Percentiles rank a stretch among this genome's conserved stretches.
Evolutionary conservation across 2,329 filamentous ascomycete species (phyloP).

Genomic region (Tolypocladium album): DNA sequence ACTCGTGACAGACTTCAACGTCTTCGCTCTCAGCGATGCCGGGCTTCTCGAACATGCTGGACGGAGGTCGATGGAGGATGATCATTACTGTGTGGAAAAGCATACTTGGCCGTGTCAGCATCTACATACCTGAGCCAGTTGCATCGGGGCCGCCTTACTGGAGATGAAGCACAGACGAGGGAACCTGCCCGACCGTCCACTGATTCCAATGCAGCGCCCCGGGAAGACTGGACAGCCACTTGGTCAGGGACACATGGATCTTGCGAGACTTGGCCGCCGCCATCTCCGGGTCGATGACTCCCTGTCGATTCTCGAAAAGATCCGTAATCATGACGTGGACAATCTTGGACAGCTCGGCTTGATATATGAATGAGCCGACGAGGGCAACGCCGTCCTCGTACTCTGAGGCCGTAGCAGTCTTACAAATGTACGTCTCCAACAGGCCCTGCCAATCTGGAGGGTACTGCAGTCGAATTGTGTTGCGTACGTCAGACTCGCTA

Average conservation of each 20-base stretch:
- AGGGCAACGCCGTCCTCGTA: constrained; percentile 34
- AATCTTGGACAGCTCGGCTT: constrained; percentile 36
- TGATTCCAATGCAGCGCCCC: constrained; percentile 39
- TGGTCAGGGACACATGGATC: constrained; percentile 34
- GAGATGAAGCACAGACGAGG: constrained; percentile 34
- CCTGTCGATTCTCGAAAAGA: constrained; percentile 35
- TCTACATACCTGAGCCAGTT: not conserved
- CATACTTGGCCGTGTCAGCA: constrained; percentile 21
- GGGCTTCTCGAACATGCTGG: constrained; percentile 27
- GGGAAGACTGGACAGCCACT: constrained; percentile 34
- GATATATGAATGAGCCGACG: constrained; percentile 34
- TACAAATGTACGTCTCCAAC: constrained; percentile 35
- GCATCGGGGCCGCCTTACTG: constrained; percentile 19
- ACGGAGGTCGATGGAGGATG: constrained; percentile 37
- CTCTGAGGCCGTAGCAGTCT: constrained; percentile 29
- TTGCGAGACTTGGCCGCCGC: constrained; percentile 30
- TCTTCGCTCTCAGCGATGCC: constrained; percentile 30
- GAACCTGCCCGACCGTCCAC: constrained; percentile 35
- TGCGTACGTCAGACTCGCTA: constrained; percentile 36
- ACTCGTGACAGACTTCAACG: constrained; percentile 38
- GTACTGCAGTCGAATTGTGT: constrained; percentile 36
- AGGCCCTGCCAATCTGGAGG: constrained; percentile 36
- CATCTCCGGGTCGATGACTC: constrained; percentile 26
- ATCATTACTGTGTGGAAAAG: constrained; percentile 40
- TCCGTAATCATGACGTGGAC: constrained; percentile 38